Conservation (phyloP, 23 red algal genomes). For the Gracilaria gracilis region DNA sequence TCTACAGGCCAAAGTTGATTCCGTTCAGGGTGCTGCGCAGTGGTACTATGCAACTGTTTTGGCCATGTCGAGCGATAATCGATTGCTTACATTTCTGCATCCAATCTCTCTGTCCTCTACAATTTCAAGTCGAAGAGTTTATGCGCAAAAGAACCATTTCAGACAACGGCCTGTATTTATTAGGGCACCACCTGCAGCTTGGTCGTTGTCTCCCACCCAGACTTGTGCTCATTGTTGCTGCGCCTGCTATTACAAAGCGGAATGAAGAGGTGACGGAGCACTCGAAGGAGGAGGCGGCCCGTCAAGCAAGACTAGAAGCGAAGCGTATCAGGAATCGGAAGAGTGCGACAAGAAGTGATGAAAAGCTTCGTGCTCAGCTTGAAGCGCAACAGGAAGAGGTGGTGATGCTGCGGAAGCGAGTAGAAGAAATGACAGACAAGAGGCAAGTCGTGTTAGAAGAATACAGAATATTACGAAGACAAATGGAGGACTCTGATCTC, state of each 20-base stretch:
- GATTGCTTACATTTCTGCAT: constrained; percentile 2
- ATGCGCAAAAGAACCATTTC: not conserved
- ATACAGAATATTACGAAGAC: constrained; percentile 27
- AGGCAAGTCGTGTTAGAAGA: constrained; percentile 42
- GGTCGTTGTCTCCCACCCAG: constrained; percentile 39
- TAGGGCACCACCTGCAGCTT: constrained; percentile 24
- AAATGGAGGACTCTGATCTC: constrained; percentile 5
- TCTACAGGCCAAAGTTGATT: constrained; percentile 51
- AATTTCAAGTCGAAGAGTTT: not conserved
- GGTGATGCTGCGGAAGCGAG: constrained; percentile 12
- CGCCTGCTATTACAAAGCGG: not conserved
- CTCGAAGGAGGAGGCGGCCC: constrained; percentile 35
- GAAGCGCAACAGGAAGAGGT: constrained; percentile 58
- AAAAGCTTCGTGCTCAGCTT: constrained; percentile 48
- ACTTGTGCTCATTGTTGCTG: constrained; percentile 39
- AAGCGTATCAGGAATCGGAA: constrained; percentile 66
- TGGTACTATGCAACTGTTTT: constrained; percentile 44
- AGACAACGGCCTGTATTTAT: constrained; percentile 12
- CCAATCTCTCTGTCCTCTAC: constrained; percentile 4
- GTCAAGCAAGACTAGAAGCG: constrained; percentile 51
- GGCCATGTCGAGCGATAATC: constrained; percentile 45
- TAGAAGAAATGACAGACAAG: constrained; percentile 41
- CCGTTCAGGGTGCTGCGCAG: constrained; percentile 36
- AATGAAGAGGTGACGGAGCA: not conserved
- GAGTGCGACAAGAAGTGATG: constrained; percentile 57